A percentile compares a stretch with the other conserved stretches of the same genome.
Evolutionary conservation across 2,329 filamentous ascomycete species (phyloP).

Genomic region (Graphiopsis chlorocephala): DNA sequence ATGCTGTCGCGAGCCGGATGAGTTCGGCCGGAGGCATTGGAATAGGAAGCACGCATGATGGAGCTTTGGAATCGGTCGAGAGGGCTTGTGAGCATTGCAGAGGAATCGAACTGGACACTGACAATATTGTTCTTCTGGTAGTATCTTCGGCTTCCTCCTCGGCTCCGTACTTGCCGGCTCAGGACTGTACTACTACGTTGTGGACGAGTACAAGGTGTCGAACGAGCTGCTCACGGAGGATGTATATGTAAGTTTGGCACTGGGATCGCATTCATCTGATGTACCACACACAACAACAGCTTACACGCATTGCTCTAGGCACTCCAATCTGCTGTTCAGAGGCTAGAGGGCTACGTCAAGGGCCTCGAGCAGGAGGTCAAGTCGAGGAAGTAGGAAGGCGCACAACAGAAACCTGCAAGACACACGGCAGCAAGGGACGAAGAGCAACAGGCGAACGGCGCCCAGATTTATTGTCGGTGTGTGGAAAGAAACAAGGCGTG

Average conservation of each 20-base stretch:
- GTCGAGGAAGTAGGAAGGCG: constrained; percentile 58
- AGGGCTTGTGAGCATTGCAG: not conserved
- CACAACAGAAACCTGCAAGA: not conserved
- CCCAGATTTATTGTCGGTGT: not conserved
- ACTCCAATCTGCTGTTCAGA: constrained; percentile 81
- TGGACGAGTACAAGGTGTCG: constrained; percentile 89
- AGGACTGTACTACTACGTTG: constrained; percentile 85
- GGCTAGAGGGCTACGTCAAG: constrained; percentile 79
- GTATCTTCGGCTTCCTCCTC: constrained; percentile 86
- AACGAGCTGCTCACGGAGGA: constrained; percentile 94
- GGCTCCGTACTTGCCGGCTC: constrained; percentile 76
- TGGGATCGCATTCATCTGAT: not conserved
- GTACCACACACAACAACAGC: not conserved
- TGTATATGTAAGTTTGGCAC: constrained; percentile 75
- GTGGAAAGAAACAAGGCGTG: not conserved
- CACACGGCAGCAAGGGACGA: not conserved
- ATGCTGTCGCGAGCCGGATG: not conserved
- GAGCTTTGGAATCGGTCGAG: not conserved
- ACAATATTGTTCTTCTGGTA: constrained; percentile 39
- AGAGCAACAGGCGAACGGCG: not conserved
- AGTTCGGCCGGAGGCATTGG: not conserved
- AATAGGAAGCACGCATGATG: not conserved
- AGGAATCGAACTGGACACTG: not conserved
- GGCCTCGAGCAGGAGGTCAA: constrained; percentile 74
- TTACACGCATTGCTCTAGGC: constrained; percentile 53